Conservation (phyloP, 2,329 filamentous ascomycete genomes). For the Gnomoniopsis sp. region DNA sequence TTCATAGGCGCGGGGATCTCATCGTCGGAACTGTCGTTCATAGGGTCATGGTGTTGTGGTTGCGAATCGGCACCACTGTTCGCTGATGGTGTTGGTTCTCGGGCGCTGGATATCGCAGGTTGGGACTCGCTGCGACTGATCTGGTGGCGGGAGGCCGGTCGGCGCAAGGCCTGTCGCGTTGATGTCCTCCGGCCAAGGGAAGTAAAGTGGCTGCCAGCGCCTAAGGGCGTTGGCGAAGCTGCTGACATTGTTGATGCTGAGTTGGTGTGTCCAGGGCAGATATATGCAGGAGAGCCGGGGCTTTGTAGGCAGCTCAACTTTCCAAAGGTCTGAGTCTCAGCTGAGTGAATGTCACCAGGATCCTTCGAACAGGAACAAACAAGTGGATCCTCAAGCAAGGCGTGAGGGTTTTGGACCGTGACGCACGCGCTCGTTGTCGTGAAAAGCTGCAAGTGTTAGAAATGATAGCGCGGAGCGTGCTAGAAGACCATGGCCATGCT, state of each 20-base stretch:
- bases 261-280: background rate
- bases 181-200: slow-evolving; percentile 50
- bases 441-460: slow-evolving; percentile 3
- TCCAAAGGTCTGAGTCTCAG: background rate
- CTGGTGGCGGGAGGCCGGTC: slow-evolving; percentile 44
- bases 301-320: background rate
- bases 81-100: slow-evolving; percentile 15
- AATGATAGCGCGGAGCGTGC: slow-evolving; percentile 16
- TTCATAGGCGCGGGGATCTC: slow-evolving; percentile 90
- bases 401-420: background rate
- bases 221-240: slow-evolving; percentile 54
- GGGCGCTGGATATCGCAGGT: slow-evolving; percentile 26
- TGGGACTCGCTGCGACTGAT: slow-evolving; percentile 45
- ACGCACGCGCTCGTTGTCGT: slow-evolving; percentile 2
- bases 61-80: slow-evolving; percentile 29
- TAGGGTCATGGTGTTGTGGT: slow-evolving; percentile 43
- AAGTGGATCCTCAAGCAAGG: slow-evolving; percentile 8
- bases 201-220: slow-evolving; percentile 41
- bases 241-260: slow-evolving; percentile 42
- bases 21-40: slow-evolving; percentile 89
- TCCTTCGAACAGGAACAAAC: slow-evolving; percentile 14
- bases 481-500: slow-evolving; percentile 16
- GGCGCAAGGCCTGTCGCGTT: slow-evolving; percentile 52
- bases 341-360: background rate
- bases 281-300: background rate